These are phyloP conservation scores for Magnolia sinica DNA, from an alignment of 164 flowering plant species.

Conservation along the genomic window DNA sequence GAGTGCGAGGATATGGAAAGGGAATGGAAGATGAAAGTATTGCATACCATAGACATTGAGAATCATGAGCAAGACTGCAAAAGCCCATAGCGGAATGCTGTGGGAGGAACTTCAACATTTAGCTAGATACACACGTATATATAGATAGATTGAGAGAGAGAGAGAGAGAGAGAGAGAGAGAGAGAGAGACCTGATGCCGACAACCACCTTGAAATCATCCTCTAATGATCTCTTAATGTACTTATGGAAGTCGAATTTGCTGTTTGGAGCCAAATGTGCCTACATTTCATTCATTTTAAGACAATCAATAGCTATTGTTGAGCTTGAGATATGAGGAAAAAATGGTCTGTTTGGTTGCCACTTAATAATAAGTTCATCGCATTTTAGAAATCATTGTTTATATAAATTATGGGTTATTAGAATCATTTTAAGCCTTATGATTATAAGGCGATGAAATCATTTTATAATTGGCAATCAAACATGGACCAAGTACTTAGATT, in stretches of 20 bases:
- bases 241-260: constrained; percentile 70
- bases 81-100: constrained; percentile 61
- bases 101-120: constrained; percentile 3
- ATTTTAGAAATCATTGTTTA: too few relatives aligned
- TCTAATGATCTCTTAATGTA: constrained; percentile 76
- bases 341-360: neutral
- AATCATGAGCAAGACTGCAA: constrained; percentile 45
- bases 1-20: neutral
- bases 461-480: neutral
- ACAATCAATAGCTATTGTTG: too few relatives aligned
- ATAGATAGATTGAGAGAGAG: too few relatives aligned
- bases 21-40: neutral
- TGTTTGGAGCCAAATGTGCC: constrained; percentile 67
- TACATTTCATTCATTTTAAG: constrained; percentile 21
- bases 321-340: neutral
- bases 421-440: neutral
- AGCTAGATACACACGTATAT: neutral
- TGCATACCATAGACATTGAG: constrained; percentile 53
- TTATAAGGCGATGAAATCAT: neutral
- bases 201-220: constrained; percentile 75
- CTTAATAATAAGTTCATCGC: neutral
- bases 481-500: too few relatives aligned
- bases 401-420: neutral
- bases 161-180: constrained; percentile 2
- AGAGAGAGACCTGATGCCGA: constrained; percentile 53